These are phyloP conservation scores for Neoarthrinium moseri DNA, from an alignment of 2,329 filamentous ascomycete genomes.

Conservation along the genomic window DNA sequence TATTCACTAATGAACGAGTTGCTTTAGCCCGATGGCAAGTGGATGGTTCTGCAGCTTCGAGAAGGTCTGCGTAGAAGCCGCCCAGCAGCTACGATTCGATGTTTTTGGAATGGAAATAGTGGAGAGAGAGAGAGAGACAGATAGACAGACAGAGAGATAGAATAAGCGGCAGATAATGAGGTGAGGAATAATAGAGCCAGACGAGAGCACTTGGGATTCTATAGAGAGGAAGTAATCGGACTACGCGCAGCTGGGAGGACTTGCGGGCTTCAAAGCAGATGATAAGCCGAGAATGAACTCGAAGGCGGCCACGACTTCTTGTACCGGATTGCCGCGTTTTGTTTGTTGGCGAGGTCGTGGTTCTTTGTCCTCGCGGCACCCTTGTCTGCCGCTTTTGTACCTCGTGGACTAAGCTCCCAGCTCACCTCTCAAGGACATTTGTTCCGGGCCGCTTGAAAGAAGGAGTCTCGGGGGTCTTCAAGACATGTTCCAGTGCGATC, in stretches of 20 bases:
- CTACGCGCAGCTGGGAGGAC: background rate
- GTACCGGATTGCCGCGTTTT: background rate
- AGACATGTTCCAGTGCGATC: too few species aligned
- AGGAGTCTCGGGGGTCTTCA: too few species aligned
- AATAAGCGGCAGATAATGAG: background rate
- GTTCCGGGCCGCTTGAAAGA: too few species aligned
- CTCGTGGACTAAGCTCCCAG: too few species aligned
- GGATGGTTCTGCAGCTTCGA: background rate
- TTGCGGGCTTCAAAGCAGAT: background rate
- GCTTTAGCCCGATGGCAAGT: background rate
- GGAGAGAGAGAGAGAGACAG: background rate
- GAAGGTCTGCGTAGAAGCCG: background rate
- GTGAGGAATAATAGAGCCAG: background rate
- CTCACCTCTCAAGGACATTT: too few species aligned
- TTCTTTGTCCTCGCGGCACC: background rate
- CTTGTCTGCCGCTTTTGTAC: background rate
- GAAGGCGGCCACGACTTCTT: conserved; percentile 1
- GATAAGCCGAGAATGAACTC: conserved; percentile 3
- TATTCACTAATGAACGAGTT: background rate
- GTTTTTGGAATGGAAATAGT: background rate
- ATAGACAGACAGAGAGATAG: background rate
- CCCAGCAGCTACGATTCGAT: background rate
- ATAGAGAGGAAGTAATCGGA: conserved; percentile 7
- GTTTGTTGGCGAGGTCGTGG: background rate
- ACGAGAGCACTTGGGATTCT: conserved; percentile 5